These are phyloP conservation scores for Lactuca sativa DNA, from an alignment of 129 eudicot species.

Conservation along the genomic window DNA sequence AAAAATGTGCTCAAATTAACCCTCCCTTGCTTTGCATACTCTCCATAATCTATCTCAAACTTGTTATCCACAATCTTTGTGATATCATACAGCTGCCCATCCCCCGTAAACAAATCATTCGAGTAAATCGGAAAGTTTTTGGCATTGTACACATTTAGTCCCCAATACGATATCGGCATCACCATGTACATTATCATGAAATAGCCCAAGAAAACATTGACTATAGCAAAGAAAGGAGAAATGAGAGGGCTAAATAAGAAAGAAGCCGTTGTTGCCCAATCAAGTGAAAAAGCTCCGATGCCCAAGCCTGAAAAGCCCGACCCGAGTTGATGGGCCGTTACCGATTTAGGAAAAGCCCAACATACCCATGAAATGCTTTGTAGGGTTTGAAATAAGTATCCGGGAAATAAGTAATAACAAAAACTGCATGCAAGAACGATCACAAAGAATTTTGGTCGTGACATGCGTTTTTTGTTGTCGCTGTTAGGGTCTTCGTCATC, in stretches of 20 bases:
- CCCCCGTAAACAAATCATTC: constrained; percentile 39
- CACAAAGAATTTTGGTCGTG: constrained; percentile 66
- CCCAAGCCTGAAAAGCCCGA: constrained; percentile 76
- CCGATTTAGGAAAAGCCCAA: constrained; percentile 63
- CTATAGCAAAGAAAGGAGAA: constrained; percentile 70
- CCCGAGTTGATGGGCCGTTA: constrained; percentile 73
- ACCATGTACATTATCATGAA: constrained; percentile 44
- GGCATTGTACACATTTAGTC: constrained; percentile 58
- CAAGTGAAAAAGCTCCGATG: constrained; percentile 59
- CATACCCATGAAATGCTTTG: constrained; percentile 69
- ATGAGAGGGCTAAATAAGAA: constrained; percentile 65
- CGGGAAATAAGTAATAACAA: constrained; percentile 60
- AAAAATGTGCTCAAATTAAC: constrained; percentile 63
- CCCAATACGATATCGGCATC: constrained; percentile 68
- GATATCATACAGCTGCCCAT: constrained; percentile 54
- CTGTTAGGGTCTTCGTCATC: not conserved
- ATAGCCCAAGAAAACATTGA: constrained; percentile 64
- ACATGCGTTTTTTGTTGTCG: constrained; percentile 33
- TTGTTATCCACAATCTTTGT: constrained; percentile 41
- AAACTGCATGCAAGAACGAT: constrained; percentile 67
- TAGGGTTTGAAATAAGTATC: constrained; percentile 56
- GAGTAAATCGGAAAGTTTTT: constrained; percentile 56
- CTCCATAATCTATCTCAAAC: constrained; percentile 49
- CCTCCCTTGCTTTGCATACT: constrained; percentile 53
- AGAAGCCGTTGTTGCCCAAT: constrained; percentile 70